Conservation (phyloP, 257 asterid species). For the Perilla frutescens region DNA sequence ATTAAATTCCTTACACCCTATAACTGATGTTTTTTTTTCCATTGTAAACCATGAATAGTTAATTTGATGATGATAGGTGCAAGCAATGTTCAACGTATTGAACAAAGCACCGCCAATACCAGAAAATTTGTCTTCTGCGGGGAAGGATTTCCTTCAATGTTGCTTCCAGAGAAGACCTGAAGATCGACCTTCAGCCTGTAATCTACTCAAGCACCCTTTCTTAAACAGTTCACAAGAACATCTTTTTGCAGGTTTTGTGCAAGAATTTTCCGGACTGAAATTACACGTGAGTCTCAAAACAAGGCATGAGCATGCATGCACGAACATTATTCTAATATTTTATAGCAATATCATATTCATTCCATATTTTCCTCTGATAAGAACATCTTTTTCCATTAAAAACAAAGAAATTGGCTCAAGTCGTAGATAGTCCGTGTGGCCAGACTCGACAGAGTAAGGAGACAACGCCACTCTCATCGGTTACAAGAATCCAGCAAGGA, state of each 20-base stretch:
- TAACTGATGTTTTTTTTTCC: neutral
- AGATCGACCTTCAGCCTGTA: conserved; percentile 73
- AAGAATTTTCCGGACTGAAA: conserved; percentile 51
- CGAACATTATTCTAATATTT: neutral
- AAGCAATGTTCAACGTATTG: conserved; percentile 88
- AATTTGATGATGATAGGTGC: conserved; percentile 54
- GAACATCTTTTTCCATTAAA: neutral
- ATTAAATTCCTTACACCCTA: neutral
- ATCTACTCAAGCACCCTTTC: conserved; percentile 76
- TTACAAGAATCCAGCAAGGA: conserved; percentile 42
- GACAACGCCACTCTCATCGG: conserved; percentile 41
- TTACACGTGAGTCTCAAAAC: conserved; percentile 46
- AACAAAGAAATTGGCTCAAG: conserved; percentile 43
- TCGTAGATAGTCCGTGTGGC: conserved; percentile 43
- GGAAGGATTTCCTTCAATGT: conserved; percentile 72
- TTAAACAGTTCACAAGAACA: conserved; percentile 53
- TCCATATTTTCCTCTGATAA: conserved; percentile 2
- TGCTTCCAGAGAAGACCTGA: conserved; percentile 78
- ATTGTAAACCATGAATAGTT: conserved; percentile 12
- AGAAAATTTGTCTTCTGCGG: conserved; percentile 65
- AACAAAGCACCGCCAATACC: conserved; percentile 78
- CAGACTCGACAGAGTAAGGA: conserved; percentile 44
- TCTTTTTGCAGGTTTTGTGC: conserved; percentile 40
- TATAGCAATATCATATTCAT: neutral
- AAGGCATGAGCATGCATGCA: conserved; percentile 16